Evolutionary conservation across 2,329 filamentous ascomycete genomes (phyloP).

Genomic region (Diaporthe capsici): DNA sequence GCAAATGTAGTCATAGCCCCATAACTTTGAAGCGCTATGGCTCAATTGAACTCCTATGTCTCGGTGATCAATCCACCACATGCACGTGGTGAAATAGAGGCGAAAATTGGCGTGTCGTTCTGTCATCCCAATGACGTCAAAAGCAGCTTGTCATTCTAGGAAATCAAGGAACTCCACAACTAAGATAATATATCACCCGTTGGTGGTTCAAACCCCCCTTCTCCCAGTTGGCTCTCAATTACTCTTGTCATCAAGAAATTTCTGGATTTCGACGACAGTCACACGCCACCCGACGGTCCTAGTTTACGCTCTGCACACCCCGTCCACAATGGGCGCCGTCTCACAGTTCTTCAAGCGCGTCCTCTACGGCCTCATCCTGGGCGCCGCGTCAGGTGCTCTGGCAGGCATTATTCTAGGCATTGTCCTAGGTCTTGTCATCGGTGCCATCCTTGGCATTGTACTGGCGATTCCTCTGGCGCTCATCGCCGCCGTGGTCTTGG

Average conservation of each 20-base stretch:
- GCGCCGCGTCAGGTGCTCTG: constrained; percentile 9
- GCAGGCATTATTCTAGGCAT: constrained; percentile 26
- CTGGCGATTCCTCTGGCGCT: constrained; percentile 21
- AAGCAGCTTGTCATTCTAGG: background rate
- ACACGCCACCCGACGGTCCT: background rate
- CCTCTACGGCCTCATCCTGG: constrained; percentile 25
- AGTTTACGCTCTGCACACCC: background rate
- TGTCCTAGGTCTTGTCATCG: constrained; percentile 25
- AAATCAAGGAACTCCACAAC: constrained; percentile 15
- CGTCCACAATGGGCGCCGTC: constrained; percentile 21
- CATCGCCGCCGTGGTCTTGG: constrained; percentile 19
- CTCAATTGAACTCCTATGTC: background rate
- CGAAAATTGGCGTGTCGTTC: background rate
- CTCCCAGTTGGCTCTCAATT: background rate
- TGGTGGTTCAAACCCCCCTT: too few relatives aligned
- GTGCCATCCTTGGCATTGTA: constrained; percentile 23
- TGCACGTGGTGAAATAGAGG: background rate
- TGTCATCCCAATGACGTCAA: constrained; percentile 26
- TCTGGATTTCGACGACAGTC: background rate
- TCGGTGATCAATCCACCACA: background rate
- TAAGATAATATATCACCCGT: background rate
- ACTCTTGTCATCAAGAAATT: background rate
- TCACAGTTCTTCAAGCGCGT: constrained; percentile 34
- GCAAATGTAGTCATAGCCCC: background rate
- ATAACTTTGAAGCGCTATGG: too few relatives aligned